Conservation (phyloP, 169 alveolate species). For the Blepharisma undulans region DNA sequence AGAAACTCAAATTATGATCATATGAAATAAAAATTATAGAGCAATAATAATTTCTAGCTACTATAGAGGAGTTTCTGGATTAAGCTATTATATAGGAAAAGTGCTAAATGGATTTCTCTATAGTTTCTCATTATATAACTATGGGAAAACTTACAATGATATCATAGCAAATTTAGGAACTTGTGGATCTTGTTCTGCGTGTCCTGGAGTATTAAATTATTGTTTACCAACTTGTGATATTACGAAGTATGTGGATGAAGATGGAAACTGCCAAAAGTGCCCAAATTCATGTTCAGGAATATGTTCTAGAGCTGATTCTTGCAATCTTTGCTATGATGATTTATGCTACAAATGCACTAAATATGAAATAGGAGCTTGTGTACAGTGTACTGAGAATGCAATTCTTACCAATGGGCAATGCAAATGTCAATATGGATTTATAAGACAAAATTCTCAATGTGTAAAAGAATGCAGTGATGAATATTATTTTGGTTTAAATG, state of each 20-base stretch:
- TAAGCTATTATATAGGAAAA: not conserved
- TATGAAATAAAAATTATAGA: not conserved
- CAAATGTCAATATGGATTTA: not conserved
- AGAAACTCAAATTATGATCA: not conserved
- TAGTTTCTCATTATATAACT: not conserved
- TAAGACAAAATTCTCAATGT: not conserved
- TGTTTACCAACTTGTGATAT: not conserved
- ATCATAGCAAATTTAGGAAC: not conserved
- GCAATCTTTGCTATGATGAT: not conserved
- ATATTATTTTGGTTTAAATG: not conserved
- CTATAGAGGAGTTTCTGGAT: not conserved
- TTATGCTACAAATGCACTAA: not conserved
- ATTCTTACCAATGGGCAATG: not conserved
- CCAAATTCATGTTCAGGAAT: not conserved
- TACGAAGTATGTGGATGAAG: not conserved
- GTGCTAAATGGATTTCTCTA: not conserved
- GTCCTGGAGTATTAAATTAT: not conserved
- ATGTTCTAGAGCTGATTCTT: not conserved
- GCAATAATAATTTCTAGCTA: not conserved
- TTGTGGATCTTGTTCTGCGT: not conserved
- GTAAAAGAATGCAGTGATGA: not conserved
- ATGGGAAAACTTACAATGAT: not conserved
- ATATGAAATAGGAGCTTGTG: not conserved
- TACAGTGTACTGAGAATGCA: not conserved
- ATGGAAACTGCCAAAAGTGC: not conserved